Evolutionary conservation across 805 yeast genomes (phyloP).

Genomic region (Hyphopichia homilentoma): DNA sequence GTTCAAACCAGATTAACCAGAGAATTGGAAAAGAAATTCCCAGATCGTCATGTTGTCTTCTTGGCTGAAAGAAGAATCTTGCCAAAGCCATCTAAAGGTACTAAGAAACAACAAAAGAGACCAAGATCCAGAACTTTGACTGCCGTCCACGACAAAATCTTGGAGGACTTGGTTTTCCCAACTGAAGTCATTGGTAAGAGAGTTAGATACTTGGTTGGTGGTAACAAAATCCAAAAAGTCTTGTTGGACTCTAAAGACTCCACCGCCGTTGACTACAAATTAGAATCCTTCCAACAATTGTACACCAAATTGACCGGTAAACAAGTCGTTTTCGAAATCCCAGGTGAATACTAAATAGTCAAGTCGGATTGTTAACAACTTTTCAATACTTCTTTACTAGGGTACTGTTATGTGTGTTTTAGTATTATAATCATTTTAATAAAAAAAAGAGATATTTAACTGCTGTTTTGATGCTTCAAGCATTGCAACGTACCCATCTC

Average conservation of each 20-base stretch:
- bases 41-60: slow-evolving; percentile 99
- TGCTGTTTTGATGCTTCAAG: slow-evolving; percentile 1
- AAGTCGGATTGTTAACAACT: too few species aligned
- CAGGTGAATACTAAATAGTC: too few species aligned
- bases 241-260: slow-evolving; percentile 97
- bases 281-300: slow-evolving; percentile 98
- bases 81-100: slow-evolving; percentile 97
- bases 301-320: slow-evolving; percentile 99
- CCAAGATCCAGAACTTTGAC: slow-evolving; percentile 99
- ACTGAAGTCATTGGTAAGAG: slow-evolving; percentile 99
- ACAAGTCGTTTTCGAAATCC: slow-evolving; percentile 97
- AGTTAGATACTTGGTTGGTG: slow-evolving; percentile 98
- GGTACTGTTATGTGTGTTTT: slow-evolving; percentile 5
- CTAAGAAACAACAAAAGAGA: slow-evolving; percentile 96
- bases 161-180: slow-evolving; percentile 99
- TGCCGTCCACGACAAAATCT: slow-evolving; percentile 97
- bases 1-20: slow-evolving; percentile 97
- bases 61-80: slow-evolving; percentile 99
- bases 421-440: slow-evolving; percentile 4
- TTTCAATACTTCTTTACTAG: too few species aligned
- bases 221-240: slow-evolving; percentile 97
- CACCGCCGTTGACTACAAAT: slow-evolving; percentile 94
- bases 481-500: too few species aligned
- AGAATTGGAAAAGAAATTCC: slow-evolving; percentile 99
- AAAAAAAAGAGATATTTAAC: slow-evolving; percentile 1